Evolutionary conservation across 495 filamentous ascomycete species (phyloP).

Genomic region (Astrothelium macrocarpum): DNA sequence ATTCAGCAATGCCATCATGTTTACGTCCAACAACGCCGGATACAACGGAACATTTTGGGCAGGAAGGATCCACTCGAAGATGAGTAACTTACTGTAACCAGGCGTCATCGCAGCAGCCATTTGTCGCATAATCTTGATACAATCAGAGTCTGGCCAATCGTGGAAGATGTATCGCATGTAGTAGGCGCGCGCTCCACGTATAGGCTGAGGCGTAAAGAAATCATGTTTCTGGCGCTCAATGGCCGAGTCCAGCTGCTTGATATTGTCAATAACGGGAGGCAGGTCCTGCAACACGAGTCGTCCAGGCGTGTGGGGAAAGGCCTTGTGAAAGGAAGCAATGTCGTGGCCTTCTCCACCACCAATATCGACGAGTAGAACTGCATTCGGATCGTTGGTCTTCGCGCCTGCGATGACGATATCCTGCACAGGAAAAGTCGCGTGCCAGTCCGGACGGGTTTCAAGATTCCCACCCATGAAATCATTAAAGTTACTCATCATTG

Average conservation of each 20-base stretch:
- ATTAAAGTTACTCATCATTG: constrained; percentile 5
- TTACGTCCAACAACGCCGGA: constrained; percentile 11
- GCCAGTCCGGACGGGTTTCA: background rate
- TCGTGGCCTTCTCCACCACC: constrained; percentile 45
- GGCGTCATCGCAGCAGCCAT: background rate
- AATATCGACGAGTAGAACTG: constrained; percentile 46
- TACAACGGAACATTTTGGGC: background rate
- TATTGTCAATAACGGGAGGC: constrained; percentile 31
- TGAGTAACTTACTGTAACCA: constrained; percentile 10
- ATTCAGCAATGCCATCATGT: constrained; percentile 10
- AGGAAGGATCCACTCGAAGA: constrained; percentile 12
- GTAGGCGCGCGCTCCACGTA: constrained; percentile 34
- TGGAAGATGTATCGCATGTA: constrained; percentile 27
- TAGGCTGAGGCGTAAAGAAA: constrained; percentile 36
- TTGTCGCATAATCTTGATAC: constrained; percentile 40
- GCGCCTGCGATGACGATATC: background rate
- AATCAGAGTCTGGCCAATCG: constrained; percentile 44
- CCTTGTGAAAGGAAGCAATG: constrained; percentile 34
- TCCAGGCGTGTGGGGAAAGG: constrained; percentile 35
- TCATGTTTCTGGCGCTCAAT: constrained; percentile 28
- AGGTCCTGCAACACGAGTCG: constrained; percentile 43
- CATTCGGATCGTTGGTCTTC: constrained; percentile 8
- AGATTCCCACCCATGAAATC: background rate
- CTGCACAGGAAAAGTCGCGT: background rate
- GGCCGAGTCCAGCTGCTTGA: constrained; percentile 23